Base-by-base conservation (phyloP, 129 eudicot species). In the Arctium lappa region DNA sequence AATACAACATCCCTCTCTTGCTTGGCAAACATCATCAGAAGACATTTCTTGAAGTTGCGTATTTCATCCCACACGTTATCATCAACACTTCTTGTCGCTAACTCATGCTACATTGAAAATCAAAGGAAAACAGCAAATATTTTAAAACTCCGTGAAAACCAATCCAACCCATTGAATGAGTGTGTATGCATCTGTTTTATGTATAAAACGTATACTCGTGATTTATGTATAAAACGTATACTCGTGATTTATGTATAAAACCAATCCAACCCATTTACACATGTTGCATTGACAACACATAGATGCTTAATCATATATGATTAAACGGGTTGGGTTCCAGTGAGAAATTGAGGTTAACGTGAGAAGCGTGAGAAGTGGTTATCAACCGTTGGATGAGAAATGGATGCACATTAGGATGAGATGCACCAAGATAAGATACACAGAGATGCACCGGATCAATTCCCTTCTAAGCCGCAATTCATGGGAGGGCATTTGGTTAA, bases 1-100 rank as follows among this genome's bases (percentile, higher is more conserved):
- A 95, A 95, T 33, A 95, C 82, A 2, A 91, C 86, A 15, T 93
- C 99, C 87, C 80, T 93, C 72, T 89, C 97, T 83, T 95, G 97
- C 81, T 95, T 87, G 6, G 94, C 97, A 85, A 91, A 92, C 99
- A 95, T 93, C 99, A 90, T 95, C 42, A 93, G 73, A 15, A 95
- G 87, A 74, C 99, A 95, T 79, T 95, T 95, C 88, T 95, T 95
- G 83, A 95, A 95, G 85, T 95, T 95, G 34, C 99, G 85, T 15
- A 95, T 86, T 76, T 95, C 99, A 42, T 91, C 93, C 99, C 97
- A 95, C 84, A 95, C 97, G 70, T 95, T 90, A 39, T 93, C 89
- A 68, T 95, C 97, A 3, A 95, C 91, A 74, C 86, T 74, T 86
- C 99, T 87, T 36, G 97, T 92, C 46, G 97, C 86, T 69, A 89